These are phyloP conservation scores for Hagleromyces aurorensis DNA, from an alignment of 805 yeast genomes.

Conservation along the genomic window DNA sequence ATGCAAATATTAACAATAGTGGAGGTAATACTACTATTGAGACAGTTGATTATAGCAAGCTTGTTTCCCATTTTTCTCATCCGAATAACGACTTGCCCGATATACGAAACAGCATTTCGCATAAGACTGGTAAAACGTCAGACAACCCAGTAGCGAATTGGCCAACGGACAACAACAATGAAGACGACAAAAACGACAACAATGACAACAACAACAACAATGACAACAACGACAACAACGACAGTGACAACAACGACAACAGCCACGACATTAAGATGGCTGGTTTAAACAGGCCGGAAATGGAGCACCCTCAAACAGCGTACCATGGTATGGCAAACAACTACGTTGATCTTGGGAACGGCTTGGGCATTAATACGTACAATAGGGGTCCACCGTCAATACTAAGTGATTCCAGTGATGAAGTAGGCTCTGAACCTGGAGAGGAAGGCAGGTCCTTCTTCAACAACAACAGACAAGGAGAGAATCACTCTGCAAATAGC, in stretches of 20 bases:
- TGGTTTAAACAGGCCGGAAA: not conserved
- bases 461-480: constrained; percentile 7
- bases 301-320: constrained; percentile 5
- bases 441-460: constrained; percentile 14
- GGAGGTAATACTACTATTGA: constrained; percentile 3
- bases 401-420: constrained; percentile 30
- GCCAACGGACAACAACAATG: too few species aligned
- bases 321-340: constrained; percentile 10
- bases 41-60: too few species aligned
- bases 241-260: constrained; percentile 1
- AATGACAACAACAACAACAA: constrained; percentile 1
- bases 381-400: constrained; percentile 35
- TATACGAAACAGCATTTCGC: too few species aligned
- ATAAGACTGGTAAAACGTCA: too few species aligned
- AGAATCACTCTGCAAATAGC: constrained; percentile 8
- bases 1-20: constrained; percentile 3
- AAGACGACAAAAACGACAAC: too few species aligned
- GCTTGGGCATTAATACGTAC: constrained; percentile 30
- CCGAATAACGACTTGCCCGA: too few species aligned
- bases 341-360: constrained; percentile 29
- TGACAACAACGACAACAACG: not conserved
- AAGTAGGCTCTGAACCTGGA: constrained; percentile 11
- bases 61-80: too few species aligned
- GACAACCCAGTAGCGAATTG: too few species aligned
- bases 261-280: constrained; percentile 1